Conservation (phyloP, 768 basidiomycete species). For the Nidularia sp. region DNA sequence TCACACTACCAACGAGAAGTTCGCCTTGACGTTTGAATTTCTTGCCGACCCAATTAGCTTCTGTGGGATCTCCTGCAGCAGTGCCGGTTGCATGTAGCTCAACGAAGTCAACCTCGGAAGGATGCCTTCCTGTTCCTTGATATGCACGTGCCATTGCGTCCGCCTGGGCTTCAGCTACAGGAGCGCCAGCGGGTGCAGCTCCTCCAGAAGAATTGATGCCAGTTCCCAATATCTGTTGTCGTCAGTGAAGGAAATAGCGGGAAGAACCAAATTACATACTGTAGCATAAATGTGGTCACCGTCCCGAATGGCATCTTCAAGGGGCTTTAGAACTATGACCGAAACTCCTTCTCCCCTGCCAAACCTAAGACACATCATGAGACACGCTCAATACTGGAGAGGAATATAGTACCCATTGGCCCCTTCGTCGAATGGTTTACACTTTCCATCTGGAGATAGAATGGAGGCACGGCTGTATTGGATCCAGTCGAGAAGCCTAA, state of each 20-base stretch:
- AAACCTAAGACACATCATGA: conserved; percentile 16
- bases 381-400: not conserved
- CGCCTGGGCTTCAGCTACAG: conserved; percentile 19
- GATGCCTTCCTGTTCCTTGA: conserved; percentile 13
- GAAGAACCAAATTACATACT: conserved; percentile 26
- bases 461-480: conserved; percentile 16
- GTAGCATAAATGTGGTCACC: conserved; percentile 12
- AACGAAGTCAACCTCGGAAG: conserved; percentile 35
- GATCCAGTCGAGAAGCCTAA: not conserved
- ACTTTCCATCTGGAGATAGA: conserved; percentile 32
- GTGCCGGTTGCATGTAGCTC: conserved; percentile 43
- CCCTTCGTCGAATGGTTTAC: conserved; percentile 33
- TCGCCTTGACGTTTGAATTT: conserved; percentile 20
- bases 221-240: conserved; percentile 26
- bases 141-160: conserved; percentile 16
- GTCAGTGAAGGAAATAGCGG: not conserved
- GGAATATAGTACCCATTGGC: conserved; percentile 26
- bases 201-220: conserved; percentile 27
- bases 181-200: conserved; percentile 23
- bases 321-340: conserved; percentile 29
- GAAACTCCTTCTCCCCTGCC: conserved; percentile 26
- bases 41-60: conserved; percentile 39
- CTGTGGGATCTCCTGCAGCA: conserved; percentile 39
- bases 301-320: conserved; percentile 27
- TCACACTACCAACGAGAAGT: conserved; percentile 33